phyloP scores from a whole-genome alignment of 192 early-diverging fungal species.

The Coemansia asiatica region DNA sequence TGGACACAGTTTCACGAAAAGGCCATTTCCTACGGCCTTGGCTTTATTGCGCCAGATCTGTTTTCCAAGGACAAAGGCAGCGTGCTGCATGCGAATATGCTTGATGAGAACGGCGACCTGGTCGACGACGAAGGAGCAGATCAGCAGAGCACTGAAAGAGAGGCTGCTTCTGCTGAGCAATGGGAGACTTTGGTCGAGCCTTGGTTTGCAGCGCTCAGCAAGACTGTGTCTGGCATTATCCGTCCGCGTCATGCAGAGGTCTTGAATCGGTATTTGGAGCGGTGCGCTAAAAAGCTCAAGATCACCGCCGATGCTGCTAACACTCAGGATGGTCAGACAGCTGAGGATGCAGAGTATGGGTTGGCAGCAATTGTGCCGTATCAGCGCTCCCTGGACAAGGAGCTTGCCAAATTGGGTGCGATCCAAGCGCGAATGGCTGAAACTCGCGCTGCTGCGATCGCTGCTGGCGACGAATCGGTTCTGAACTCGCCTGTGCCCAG shows the following conservation, averaged over 20 bases:
- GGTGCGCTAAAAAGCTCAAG: not conserved
- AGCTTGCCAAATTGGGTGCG: constrained; percentile 42
- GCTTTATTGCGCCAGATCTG: not conserved
- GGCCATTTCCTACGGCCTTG: constrained; percentile 32
- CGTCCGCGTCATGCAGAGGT: constrained; percentile 49
- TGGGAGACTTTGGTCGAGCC: constrained; percentile 34
- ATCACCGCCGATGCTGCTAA: not conserved
- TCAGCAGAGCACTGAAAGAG: not conserved
- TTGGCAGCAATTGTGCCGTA: constrained; percentile 34
- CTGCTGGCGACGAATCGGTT: not conserved
- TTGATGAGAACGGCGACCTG: constrained; percentile 4
- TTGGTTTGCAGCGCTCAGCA: constrained; percentile 48
- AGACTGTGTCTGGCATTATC: constrained; percentile 43
- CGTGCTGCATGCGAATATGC: not conserved
- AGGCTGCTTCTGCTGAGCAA: constrained; percentile 7
- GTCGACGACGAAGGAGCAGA: not conserved
- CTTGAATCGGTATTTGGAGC: constrained; percentile 15
- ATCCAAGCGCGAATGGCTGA: constrained; percentile 48
- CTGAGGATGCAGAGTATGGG: constrained; percentile 10
- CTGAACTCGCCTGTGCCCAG: not conserved
- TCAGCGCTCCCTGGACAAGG: constrained; percentile 38
- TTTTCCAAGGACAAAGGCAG: not conserved
- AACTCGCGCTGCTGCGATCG: constrained; percentile 1
- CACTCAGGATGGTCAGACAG: not conserved
- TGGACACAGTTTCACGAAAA: constrained; percentile 26